Conservation (phyloP, 139 green algal genomes). For the Chlorella sp. region DNA sequence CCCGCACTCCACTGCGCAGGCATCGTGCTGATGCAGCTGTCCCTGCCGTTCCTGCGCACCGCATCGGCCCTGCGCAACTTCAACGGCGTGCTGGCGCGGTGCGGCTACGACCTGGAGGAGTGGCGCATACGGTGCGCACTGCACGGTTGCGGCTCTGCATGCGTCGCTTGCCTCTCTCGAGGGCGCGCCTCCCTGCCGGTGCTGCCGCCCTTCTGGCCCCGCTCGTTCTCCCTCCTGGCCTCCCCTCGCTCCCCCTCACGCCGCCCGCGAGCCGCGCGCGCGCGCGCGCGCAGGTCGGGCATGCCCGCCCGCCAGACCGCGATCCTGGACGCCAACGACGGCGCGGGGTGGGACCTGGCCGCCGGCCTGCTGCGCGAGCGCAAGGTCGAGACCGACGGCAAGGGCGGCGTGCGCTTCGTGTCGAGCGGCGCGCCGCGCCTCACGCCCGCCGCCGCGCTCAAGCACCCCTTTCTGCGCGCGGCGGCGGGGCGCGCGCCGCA, state of each 20-base stretch:
- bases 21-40: slow-evolving; percentile 61
- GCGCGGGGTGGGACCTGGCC: slow-evolving; percentile 66
- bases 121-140: slow-evolving; percentile 60
- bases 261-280: not conserved
- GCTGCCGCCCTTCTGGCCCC: too few relatives aligned
- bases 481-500: not conserved
- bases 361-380: slow-evolving; percentile 62
- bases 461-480: slow-evolving; percentile 49
- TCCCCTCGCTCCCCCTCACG: not conserved
- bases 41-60: slow-evolving; percentile 67
- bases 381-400: slow-evolving; percentile 32
- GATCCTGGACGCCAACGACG: slow-evolving; percentile 75
- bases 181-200: too few relatives aligned
- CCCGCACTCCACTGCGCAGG: slow-evolving; percentile 12
- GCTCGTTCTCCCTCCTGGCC: too few relatives aligned
- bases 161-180: too few relatives aligned
- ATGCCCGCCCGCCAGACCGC: slow-evolving; percentile 60
- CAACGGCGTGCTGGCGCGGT: slow-evolving; percentile 52
- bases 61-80: slow-evolving; percentile 66
- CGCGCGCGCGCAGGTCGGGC: slow-evolving; percentile 5
- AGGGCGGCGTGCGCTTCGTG: slow-evolving; percentile 60
- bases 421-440: slow-evolving; percentile 42
- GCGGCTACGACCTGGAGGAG: slow-evolving; percentile 69
- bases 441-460: slow-evolving; percentile 45
- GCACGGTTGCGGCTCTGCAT: too few relatives aligned